These are phyloP conservation scores for Cytospora piceae DNA, from an alignment of 2,329 filamentous ascomycete genomes.

Conservation along the genomic window DNA sequence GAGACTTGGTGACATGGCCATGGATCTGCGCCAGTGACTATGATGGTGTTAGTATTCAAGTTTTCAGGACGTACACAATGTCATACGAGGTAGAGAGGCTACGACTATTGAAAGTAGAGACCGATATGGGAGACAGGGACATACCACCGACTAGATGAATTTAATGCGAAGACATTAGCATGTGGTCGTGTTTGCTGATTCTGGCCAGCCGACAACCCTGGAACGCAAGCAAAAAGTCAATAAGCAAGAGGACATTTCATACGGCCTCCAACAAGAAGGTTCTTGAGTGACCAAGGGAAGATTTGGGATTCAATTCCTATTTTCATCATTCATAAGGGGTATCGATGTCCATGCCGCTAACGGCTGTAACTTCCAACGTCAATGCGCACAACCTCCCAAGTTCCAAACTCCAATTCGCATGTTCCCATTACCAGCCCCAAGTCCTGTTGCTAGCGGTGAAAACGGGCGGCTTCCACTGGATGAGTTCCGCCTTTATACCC, in stretches of 20 bases:
- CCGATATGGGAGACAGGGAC: background rate
- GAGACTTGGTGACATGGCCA: background rate
- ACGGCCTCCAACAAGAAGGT: no score
- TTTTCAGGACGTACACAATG: background rate
- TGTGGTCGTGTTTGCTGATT: background rate
- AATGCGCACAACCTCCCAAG: background rate
- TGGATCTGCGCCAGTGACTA: background rate
- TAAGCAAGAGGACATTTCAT: background rate
- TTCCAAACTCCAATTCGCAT: background rate
- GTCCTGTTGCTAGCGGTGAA: slow-evolving; percentile 89
- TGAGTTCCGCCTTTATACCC: slow-evolving; percentile 73
- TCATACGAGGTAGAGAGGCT: background rate
- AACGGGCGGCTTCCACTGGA: slow-evolving; percentile 95
- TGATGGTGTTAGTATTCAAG: background rate
- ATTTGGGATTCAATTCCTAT: background rate
- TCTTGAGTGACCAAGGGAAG: background rate
- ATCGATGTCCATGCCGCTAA: slow-evolving; percentile 18
- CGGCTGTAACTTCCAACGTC: slow-evolving; percentile 5
- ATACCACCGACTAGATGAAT: background rate
- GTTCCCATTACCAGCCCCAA: slow-evolving; percentile 79
- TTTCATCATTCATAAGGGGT: slow-evolving; percentile 27
- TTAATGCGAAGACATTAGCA: background rate
- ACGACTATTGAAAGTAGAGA: background rate
- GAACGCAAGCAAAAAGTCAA: background rate
- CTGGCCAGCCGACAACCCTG: background rate